These are phyloP conservation scores for Trichoderma simmonsii DNA, from an alignment of 2,329 filamentous ascomycete genomes.

Conservation along the genomic window DNA sequence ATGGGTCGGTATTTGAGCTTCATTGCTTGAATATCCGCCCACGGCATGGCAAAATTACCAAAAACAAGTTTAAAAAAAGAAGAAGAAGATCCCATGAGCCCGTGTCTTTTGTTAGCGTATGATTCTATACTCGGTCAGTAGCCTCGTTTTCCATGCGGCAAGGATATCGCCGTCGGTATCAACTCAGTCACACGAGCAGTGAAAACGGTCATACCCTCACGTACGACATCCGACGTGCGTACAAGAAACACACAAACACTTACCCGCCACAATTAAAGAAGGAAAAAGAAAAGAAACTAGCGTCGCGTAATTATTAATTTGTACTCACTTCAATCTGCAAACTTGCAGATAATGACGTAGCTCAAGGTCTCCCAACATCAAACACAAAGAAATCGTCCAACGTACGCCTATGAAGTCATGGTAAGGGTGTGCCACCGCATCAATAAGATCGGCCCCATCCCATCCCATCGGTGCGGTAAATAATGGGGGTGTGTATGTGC, in stretches of 20 bases:
- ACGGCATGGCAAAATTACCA: neutral
- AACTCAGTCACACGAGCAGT: neutral
- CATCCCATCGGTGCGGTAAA: neutral
- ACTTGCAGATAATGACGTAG: neutral
- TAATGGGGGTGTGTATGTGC: neutral
- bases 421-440: neutral
- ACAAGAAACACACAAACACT: neutral
- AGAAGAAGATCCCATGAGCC: neutral
- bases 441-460: neutral
- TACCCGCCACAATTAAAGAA: neutral
- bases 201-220: neutral
- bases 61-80: constrained; percentile 3
- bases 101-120: neutral
- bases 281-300: neutral
- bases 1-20: neutral
- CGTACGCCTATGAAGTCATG: neutral
- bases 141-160: neutral
- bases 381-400: neutral
- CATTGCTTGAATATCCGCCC: neutral
- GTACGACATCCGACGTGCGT: neutral
- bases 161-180: neutral
- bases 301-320: neutral
- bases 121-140: neutral
- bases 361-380: neutral
- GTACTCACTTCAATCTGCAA: neutral